phyloP scores from a whole-genome alignment of 345 rosid genomes.

The Passiflora organensis region DNA sequence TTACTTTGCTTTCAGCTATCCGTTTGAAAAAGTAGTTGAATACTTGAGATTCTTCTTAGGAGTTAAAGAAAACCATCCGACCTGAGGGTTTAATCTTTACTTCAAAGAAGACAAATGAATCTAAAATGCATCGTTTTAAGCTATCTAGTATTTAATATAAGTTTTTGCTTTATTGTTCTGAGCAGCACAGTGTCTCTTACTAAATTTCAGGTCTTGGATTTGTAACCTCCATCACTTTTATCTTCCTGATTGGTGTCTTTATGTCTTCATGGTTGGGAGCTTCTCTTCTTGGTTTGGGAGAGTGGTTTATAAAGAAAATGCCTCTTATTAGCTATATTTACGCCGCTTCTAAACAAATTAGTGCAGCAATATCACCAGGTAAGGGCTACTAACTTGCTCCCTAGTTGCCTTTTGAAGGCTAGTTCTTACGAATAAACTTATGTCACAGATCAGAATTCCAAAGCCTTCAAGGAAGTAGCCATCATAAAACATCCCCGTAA shows the following conservation, averaged over 20 bases:
- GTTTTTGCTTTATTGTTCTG: not conserved
- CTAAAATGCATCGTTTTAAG: not conserved
- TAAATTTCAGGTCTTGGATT: slow-evolving; percentile 58
- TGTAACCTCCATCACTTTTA: slow-evolving; percentile 67
- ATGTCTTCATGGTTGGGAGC: slow-evolving; percentile 80
- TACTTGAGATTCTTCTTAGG: too few relatives aligned
- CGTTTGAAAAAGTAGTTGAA: too few relatives aligned
- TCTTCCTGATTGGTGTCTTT: slow-evolving; percentile 61
- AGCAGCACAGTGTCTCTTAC: not conserved
- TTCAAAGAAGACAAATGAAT: not conserved
- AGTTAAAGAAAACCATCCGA: not conserved
- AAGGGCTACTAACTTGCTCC: slow-evolving; percentile 2
- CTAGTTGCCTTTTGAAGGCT: not conserved
- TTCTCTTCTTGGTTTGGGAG: slow-evolving; percentile 64
- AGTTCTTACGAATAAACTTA: not conserved
- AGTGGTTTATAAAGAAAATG: slow-evolving; percentile 80
- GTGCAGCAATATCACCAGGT: slow-evolving; percentile 78
- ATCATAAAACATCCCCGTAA: slow-evolving; percentile 63
- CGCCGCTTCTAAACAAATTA: slow-evolving; percentile 74
- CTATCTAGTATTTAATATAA: not conserved
- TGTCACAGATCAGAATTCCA: slow-evolving; percentile 53
- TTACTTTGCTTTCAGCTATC: too few relatives aligned
- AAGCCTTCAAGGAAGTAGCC: slow-evolving; percentile 77
- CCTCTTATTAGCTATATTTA: slow-evolving; percentile 64
- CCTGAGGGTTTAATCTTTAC: not conserved